Evolutionary conservation across 805 yeast genomes (phyloP).

Genomic region (Trichomonascus vanleenenianus): DNA sequence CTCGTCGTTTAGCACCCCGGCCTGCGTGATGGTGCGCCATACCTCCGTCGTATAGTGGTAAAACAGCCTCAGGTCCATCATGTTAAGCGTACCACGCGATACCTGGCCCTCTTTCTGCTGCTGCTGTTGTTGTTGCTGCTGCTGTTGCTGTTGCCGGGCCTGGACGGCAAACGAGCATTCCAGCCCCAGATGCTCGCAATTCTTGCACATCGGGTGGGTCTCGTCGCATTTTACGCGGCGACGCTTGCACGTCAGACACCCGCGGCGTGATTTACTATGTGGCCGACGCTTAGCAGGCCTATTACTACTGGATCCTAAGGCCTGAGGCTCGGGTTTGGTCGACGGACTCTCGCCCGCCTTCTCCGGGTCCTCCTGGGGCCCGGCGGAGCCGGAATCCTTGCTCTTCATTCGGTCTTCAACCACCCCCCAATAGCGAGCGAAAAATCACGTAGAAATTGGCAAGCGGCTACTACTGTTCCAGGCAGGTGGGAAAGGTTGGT

Average conservation of each 20-base stretch:
- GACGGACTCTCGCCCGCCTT: too few relatives aligned
- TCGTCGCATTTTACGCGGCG: slow-evolving; percentile 94
- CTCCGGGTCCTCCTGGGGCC: too few relatives aligned
- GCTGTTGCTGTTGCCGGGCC: slow-evolving; percentile 1
- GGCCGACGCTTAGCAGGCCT: slow-evolving; percentile 55
- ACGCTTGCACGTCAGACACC: slow-evolving; percentile 83
- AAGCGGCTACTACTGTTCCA: too few relatives aligned
- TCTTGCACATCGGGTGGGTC: slow-evolving; percentile 64
- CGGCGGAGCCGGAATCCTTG: too few relatives aligned
- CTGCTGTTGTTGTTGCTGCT: slow-evolving; percentile 3
- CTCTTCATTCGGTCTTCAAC: too few relatives aligned
- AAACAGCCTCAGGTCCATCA: slow-evolving; percentile 74
- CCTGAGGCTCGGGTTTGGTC: background rate
- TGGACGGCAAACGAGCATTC: slow-evolving; percentile 39
- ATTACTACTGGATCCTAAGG: too few relatives aligned
- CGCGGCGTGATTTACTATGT: slow-evolving; percentile 82
- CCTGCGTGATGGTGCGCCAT: slow-evolving; percentile 79
- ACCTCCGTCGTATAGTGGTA: slow-evolving; percentile 82
- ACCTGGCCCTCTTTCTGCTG: background rate
- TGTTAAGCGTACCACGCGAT: slow-evolving; percentile 38
- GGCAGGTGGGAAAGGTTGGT: too few relatives aligned
- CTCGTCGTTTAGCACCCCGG: slow-evolving; percentile 78
- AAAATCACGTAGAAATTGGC: too few relatives aligned
- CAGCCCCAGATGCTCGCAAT: slow-evolving; percentile 72
- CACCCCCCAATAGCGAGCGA: too few relatives aligned